Evolutionary conservation across 768 basidiomycete genomes (phyloP).

Genomic region (Austroboletus festivus): DNA sequence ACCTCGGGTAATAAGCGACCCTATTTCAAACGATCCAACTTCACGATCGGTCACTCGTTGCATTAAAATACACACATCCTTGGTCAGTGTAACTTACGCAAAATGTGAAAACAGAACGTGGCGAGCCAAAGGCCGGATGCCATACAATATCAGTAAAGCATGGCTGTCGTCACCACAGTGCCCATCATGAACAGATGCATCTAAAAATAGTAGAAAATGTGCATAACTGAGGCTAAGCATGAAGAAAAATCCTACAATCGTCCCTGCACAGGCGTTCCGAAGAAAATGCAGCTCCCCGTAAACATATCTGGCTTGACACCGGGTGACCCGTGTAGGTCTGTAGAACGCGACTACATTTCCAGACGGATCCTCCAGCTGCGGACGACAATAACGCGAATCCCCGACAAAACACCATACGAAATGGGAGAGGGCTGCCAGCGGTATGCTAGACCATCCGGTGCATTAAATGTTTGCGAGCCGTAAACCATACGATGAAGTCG

Average conservation of each 20-base stretch:
- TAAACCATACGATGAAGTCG: conserved; percentile 28
- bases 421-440: conserved; percentile 71
- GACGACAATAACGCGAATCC: conserved; percentile 3
- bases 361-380: conserved; percentile 69
- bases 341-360: conserved; percentile 74
- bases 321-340: conserved; percentile 70
- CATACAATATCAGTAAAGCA: conserved; percentile 79
- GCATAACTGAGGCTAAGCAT: conserved; percentile 13
- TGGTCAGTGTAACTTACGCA: too few relatives aligned
- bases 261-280: conserved; percentile 73
- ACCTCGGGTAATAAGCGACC: too few relatives aligned
- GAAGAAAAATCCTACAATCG: conserved; percentile 54
- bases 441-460: conserved; percentile 78
- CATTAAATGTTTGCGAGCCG: conserved; percentile 71
- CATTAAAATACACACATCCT: too few relatives aligned
- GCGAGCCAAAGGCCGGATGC: conserved; percentile 47
- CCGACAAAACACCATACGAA: conserved; percentile 48
- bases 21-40: too few relatives aligned
- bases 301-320: conserved; percentile 84
- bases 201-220: conserved; percentile 38
- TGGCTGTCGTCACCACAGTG: conserved; percentile 76
- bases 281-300: conserved; percentile 83
- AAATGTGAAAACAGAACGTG: too few relatives aligned
- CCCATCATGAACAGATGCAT: conserved; percentile 91
- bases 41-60: too few relatives aligned